phyloP scores from a whole-genome alignment of 345 rosid genomes.

The Microcos paniculata region DNA sequence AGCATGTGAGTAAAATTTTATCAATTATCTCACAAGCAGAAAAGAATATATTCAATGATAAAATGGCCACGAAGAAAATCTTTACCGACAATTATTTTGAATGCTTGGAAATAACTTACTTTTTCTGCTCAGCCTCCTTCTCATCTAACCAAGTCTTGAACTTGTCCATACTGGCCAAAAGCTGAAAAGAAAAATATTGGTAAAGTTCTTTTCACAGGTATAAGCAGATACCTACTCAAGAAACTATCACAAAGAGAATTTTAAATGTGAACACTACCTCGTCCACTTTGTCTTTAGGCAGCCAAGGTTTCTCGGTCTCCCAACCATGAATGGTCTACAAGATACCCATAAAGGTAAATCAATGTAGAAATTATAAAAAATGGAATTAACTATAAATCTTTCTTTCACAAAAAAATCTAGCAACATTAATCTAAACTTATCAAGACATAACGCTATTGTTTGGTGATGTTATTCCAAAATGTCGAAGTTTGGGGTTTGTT shows the following conservation, averaged over 20 bases:
- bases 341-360: conserved; percentile 10
- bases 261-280: conserved; percentile 50
- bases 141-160: conserved; percentile 80
- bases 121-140: conserved; percentile 75
- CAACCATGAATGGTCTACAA: conserved; percentile 67
- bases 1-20: background rate
- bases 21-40: too few relatives aligned
- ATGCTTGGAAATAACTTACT: conserved; percentile 41
- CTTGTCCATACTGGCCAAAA: conserved; percentile 56
- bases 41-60: background rate
- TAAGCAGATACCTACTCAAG: background rate
- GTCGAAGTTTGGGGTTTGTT: background rate
- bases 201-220: background rate
- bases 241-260: background rate
- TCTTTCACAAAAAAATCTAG: too few relatives aligned
- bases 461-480: background rate
- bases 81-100: background rate
- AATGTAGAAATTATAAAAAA: background rate
- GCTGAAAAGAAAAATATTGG: conserved; percentile 36
- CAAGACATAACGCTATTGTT: background rate
- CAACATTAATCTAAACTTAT: background rate
- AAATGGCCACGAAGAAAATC: background rate
- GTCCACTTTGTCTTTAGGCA: conserved; percentile 68
- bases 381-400: too few relatives aligned
- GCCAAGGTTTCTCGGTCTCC: conserved; percentile 85